These are phyloP conservation scores for Sporobolomyces pararoseus DNA, from an alignment of 768 basidiomycete genomes.

Conservation along the genomic window DNA sequence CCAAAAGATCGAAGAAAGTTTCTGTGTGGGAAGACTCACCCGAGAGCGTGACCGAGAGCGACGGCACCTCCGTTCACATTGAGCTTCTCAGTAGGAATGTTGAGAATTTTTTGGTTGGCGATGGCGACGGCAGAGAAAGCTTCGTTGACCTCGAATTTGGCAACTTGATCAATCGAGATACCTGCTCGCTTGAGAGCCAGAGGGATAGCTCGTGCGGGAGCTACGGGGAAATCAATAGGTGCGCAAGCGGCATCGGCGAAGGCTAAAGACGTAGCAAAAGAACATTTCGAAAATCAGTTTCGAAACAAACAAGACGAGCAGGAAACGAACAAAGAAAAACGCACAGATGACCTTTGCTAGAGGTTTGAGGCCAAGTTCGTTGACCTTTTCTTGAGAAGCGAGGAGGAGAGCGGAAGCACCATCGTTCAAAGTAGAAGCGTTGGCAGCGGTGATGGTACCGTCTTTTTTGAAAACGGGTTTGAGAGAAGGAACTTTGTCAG, in stretches of 20 bases:
- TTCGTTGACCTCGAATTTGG: slow-evolving; percentile 94
- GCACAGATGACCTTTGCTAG: slow-evolving; percentile 90
- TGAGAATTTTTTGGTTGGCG: slow-evolving; percentile 81
- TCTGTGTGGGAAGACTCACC: slow-evolving; percentile 20
- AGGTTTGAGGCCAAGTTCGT: slow-evolving; percentile 84
- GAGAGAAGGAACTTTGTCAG: slow-evolving; percentile 84
- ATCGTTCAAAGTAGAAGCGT: slow-evolving; percentile 90
- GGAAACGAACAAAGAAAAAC: slow-evolving; percentile 49
- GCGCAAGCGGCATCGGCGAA: slow-evolving; percentile 96
- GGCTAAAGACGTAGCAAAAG: slow-evolving; percentile 55
- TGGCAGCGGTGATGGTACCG: slow-evolving; percentile 86
- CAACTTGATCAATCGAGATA: slow-evolving; percentile 73
- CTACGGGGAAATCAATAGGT: slow-evolving; percentile 93
- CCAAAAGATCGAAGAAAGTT: not conserved
- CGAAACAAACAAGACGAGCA: not conserved
- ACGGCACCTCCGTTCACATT: slow-evolving; percentile 85
- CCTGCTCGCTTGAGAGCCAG: slow-evolving; percentile 81
- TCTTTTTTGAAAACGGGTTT: slow-evolving; percentile 82
- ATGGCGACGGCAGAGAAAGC: slow-evolving; percentile 93
- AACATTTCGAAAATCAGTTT: not conserved
- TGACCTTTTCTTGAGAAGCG: slow-evolving; percentile 87
- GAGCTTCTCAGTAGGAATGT: slow-evolving; percentile 78
- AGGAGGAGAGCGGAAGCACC: slow-evolving; percentile 93
- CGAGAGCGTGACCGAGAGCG: slow-evolving; percentile 52
- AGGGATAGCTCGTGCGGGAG: slow-evolving; percentile 87